Base-by-base conservation (phyloP, 768 basidiomycete species). In the Boletus rufocinnamomeus region DNA sequence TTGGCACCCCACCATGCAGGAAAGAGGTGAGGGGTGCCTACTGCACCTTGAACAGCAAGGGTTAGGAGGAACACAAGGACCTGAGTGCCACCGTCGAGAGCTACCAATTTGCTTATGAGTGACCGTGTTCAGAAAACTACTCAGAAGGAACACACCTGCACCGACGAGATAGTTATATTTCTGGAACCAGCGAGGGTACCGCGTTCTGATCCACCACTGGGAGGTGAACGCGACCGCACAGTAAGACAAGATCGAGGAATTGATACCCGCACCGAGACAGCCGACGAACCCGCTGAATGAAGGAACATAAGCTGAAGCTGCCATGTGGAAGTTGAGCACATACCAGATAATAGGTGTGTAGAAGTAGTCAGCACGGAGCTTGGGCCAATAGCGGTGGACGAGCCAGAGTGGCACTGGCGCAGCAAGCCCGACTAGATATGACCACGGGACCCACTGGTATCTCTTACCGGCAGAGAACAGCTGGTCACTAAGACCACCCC, bases 1-100 rank as follows among this genome's bases (percentile, higher is more conserved):
- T 84, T 83, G 8, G 82, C 82, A 21, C 82, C 81, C 84, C 82
- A 84, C 84, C 83, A 84, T 53, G 75, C 58, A n/a, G 83, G 81
- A 71, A 84, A 84, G 27, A 80, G 61, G 61, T 82, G 79, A 0
- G 81, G 66, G 1, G 70, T 65, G 13, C 83, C 82, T 6, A 79
- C 74, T 8, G 78, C 82, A 14, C 84, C 84, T 56, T 79, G 78
- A 0, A 84, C 80, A 0, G 81, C 74, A 56, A 76, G 77, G 0
- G 83, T 80, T 13, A 80, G 68, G 30, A 84, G 76, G 63, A 83
- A 82, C 19, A 82, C 77, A 80, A 84, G 83, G 28, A 84, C 81
- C 66, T 84, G 76, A 1, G 71, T 69, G 11, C 75, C 78, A 25
- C 74, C 72, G 41, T 77, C 74, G 17, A 80, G 75, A 17, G 68